Evolutionary conservation across 2,329 filamentous ascomycete species (phyloP), one percentile per base, ranked within the genome.

Genomic region (Anthostomella pinea): DNA sequence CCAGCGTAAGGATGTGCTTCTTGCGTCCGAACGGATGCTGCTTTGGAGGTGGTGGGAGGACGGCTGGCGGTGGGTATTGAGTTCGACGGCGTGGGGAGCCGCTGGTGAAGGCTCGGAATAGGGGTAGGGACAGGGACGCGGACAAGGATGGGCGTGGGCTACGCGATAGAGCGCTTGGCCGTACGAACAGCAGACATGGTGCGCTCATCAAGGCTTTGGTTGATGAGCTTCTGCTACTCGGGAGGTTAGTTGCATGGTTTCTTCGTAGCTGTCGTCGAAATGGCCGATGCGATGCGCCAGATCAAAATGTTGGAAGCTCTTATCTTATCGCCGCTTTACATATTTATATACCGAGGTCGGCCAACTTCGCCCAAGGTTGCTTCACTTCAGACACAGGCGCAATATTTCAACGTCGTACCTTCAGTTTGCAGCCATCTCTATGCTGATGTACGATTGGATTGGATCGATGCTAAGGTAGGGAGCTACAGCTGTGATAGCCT

Each of bases 1-100:
- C 85, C 31, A 91, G 74, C 5, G 76, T 80, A 13, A 75, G 57
- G 39, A 78, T 67, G 25, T 42, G 44, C 8, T 42, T 41, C 19
- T 33, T 8, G 8, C 6, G 24, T 18, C 27, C 7, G 11, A 16
- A 7, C 27, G 11, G 8, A 8, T 16, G 13, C 27, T 30, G 15
- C 16, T 16, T 6, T 15, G 11, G 15, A 8, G 15, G 5, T n/a
- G 14, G 8, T 19, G 13, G 20, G 18, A 15, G 18, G 6, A 18
- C 19, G 16, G 6, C 6, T 18, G 36, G 25, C 6, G 18, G 26
- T 8, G 33, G 17, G 25, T 18, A 21, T n/a, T n/a, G n/a, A n/a
- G n/a, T n/a, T n/a, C n/a, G n/a, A 17, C 3, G 21, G 21, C 14
- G 21, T 5, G 3, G 10, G 19, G 4, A 11, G 19, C 33, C 18